Base-by-base conservation (phyloP, 2,329 filamentous ascomycete genomes). In the Fusarium sulawesiense region DNA sequence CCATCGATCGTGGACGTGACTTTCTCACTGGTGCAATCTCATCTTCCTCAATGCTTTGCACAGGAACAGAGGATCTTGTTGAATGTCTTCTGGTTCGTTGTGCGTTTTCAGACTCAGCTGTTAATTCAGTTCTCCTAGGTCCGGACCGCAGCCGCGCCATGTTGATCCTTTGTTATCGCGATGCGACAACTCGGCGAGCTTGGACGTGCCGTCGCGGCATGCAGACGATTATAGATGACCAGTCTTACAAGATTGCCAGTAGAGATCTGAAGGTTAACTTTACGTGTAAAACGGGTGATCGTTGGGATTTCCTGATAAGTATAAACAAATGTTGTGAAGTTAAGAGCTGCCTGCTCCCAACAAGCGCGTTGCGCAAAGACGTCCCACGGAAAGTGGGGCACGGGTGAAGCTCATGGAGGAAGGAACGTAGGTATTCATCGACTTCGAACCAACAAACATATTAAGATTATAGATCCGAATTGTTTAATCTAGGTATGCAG, bases 131-230 rank as follows among this genome's bases (percentile, higher is more conserved):
- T 34, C 48, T 21, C 37, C 56, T 73, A 44, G 51, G 55, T 29
- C 32, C 51, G 16, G 57, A 70, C 41, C 68, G 64, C 18, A 59
- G 29, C 34, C 44, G 68, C 27, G 48, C 58, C 68, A 70, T 70
- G 30, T 42, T 47, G 45, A 41, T 29, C 7, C 16, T 37, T 50
- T 64, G 55, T 68, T 68, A 29, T 60, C 64, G 48, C 27, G 29
- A 16, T 60, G 57, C 41, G 46, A 57, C 27, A 42, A 40, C 20
- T 34, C 9, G 29, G 21, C 12, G 34, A 40, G 6, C 3, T 21
- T 37, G 30, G 34, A 23, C 23, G 30, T 41, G 64, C 48, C 55
- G 46, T 42, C 21, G 25, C 44, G 32, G 25, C 44, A 47, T 37
- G 23, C 44, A 50, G 34, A 40, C 14, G 16, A 13, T 30, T 56